Base-by-base conservation (phyloP, 2,329 filamentous ascomycete genomes). In the Pseudogymnoascus verrucosus region DNA sequence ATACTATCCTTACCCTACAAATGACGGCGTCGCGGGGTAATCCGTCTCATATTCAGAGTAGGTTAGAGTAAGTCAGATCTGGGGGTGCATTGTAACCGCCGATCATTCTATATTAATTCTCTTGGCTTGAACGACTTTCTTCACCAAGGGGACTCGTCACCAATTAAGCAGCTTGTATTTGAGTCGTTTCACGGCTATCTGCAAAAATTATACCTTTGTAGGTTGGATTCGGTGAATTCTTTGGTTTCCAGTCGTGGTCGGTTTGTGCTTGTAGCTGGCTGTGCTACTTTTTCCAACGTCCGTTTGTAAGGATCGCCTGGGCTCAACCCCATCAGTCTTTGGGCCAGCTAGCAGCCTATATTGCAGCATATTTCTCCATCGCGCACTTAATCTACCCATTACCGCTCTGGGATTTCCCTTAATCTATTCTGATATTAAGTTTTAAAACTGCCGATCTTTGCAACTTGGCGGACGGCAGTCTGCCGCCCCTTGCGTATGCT, bases 361-460 rank as follows among this genome's bases (percentile, higher is more conserved):
- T 57, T 57, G 47, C 47, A 19, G 4, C 10, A 12, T 57, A 57
- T 34, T 57, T 19, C 47, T 54, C 47, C 26, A 54, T 31, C n/a
- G 6, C 26, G 4, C 5, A 8, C 26, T 16, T 31, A 34, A 5
- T 31, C n/a, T 57, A 2, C 4, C 16, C 34, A 57, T 28, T 54
- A 4, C n/a, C n/a, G 34, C 47, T 19, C 26, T 12, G 10, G n/a
- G n/a, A 6, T 12, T 57, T 11, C 5, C n/a, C n/a, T 57, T 57
- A 57, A 57, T 57, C 47, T 57, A 57, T 34, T 34, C 26, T 57
- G 26, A 57, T 57, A 57, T 57, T 57, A 57, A 57, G 47, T 57
- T 57, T 57, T 19, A 34, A 12, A 57, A n/a, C 47, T 34, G 47
- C 47, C 47, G 47, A 54, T 54, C 47, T 54, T 31, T 28, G 10